Base-by-base conservation (phyloP, 2,329 filamentous ascomycete species). In the Aspergillus sp. region DNA sequence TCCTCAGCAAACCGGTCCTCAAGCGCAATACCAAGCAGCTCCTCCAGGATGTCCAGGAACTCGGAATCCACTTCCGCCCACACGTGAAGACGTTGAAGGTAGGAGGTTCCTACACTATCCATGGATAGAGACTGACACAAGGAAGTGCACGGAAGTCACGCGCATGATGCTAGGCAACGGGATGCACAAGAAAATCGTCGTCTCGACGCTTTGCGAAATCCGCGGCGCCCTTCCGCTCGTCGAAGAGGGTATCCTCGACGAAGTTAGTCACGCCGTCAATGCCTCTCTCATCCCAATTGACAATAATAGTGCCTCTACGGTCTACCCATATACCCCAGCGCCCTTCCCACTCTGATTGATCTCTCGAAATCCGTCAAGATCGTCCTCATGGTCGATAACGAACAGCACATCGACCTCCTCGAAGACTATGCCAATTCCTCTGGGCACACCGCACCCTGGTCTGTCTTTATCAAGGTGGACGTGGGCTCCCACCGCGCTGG, bases 61-160 rank as follows among this genome's bases (percentile, higher is more conserved):
- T 74, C 0, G 69, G 68, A 0, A 69, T 77, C 23, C 53, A 58
- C 3, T 76, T 77, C 21, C 60, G 75, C 17, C 73, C 74, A 16
- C 75, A 77, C 56, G 69, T 77, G n/a, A 77, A 77, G 57, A 77
- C 75, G 0, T 64, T 77, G 20, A 77, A 77, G 66, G 75, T 73
- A 36, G 3, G 13, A 25, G 21, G 21, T 20, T 13, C 20, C 2
- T 25, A 4, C 23, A 14, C 10, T 9, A 17, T 5, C 7, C 20
- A n/a, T 45, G 36, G 16, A 6, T 25, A 36, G 14, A 29, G n/a
- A 42, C 21, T 23, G 47, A 49, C 6, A 23, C 9, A 41, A 14
- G 11, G 3, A n/a, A 58, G 63, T 59, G 59, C 10, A 53, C 62
- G n/a, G 66, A 69, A 50, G 61, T 66, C 17, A 76, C 74, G 0